Conservation (phyloP, 2,329 filamentous ascomycete genomes). For the Colletotrichum liriopes region DNA sequence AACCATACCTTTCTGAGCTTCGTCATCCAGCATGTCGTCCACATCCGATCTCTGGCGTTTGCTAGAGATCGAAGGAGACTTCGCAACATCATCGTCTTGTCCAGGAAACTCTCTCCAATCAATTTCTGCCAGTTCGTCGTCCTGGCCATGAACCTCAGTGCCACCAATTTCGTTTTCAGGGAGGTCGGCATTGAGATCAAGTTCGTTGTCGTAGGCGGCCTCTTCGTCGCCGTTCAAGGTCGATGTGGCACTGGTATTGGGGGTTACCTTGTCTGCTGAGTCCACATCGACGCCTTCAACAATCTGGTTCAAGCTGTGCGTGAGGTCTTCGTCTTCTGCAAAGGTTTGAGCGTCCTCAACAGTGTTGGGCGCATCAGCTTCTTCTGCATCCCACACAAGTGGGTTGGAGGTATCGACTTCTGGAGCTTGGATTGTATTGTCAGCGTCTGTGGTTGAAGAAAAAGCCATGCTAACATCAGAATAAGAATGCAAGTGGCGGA, state of each 20-base stretch:
- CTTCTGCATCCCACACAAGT: constrained; percentile 45
- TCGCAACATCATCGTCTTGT: constrained; percentile 38
- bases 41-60: constrained; percentile 47
- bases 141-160: background rate
- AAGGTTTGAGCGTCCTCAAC: constrained; percentile 11
- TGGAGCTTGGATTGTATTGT: constrained; percentile 46
- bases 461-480: constrained; percentile 43
- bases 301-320: constrained; percentile 12
- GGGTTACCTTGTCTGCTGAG: constrained; percentile 38
- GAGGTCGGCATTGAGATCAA: constrained; percentile 49
- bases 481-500: constrained; percentile 39
- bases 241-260: constrained; percentile 51
- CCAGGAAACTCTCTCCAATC: constrained; percentile 49
- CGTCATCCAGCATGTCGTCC: constrained; percentile 45
- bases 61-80: constrained; percentile 37
- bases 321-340: constrained; percentile 19
- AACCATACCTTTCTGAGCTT: constrained; percentile 46
- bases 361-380: constrained; percentile 10
- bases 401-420: constrained; percentile 47
- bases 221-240: constrained; percentile 54
- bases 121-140: constrained; percentile 46
- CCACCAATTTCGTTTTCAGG: constrained; percentile 17
- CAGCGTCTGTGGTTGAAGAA: constrained; percentile 46
- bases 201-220: constrained; percentile 48
- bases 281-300: constrained; percentile 14